Percentiles rank a stretch among this genome's conserved stretches.
Conservation (phyloP, 352 stramenopile genomes). For the Globisporangium parvum region DNA sequence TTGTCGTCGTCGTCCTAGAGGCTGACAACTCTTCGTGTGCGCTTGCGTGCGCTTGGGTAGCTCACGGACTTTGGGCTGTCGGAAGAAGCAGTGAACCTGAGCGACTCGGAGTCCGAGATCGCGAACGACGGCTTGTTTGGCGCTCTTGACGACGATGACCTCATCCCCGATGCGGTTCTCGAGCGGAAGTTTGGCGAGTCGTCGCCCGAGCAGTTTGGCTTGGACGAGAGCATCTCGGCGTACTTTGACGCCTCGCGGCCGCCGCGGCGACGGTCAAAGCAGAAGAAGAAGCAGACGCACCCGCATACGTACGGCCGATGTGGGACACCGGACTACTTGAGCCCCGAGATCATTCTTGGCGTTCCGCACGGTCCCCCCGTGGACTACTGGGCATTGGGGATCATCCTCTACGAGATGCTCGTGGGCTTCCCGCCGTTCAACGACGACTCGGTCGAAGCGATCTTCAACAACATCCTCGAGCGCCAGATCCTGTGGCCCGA, state of each 20-base stretch:
- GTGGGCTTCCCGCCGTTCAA: constrained; percentile 88
- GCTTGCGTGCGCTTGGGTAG: constrained; percentile 17
- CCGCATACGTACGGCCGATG: constrained; percentile 64
- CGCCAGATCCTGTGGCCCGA: constrained; percentile 84
- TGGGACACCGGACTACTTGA: constrained; percentile 86
- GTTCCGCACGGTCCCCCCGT: constrained; percentile 66
- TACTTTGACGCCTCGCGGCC: constrained; percentile 14
- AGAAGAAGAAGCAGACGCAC: constrained; percentile 35
- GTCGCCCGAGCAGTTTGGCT: constrained; percentile 14
- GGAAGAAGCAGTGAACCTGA: constrained; percentile 62
- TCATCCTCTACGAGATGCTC: constrained; percentile 90
- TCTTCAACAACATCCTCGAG: constrained; percentile 85
- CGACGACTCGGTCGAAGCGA: constrained; percentile 82
- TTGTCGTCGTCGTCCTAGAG: background rate
- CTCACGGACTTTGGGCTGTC: constrained; percentile 85
- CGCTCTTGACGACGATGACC: constrained; percentile 9
- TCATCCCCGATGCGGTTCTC: background rate
- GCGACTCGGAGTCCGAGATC: constrained; percentile 31
- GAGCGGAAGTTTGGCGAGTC: constrained; percentile 2
- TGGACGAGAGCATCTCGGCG: constrained; percentile 20
- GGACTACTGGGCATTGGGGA: constrained; percentile 88
- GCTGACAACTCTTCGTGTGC: background rate
- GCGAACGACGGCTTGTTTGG: constrained; percentile 15
- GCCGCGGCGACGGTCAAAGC: constrained; percentile 8
- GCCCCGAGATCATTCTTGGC: constrained; percentile 83